Base-by-base conservation (phyloP, 495 filamentous ascomycete species). In the Xylaria telfairii region DNA sequence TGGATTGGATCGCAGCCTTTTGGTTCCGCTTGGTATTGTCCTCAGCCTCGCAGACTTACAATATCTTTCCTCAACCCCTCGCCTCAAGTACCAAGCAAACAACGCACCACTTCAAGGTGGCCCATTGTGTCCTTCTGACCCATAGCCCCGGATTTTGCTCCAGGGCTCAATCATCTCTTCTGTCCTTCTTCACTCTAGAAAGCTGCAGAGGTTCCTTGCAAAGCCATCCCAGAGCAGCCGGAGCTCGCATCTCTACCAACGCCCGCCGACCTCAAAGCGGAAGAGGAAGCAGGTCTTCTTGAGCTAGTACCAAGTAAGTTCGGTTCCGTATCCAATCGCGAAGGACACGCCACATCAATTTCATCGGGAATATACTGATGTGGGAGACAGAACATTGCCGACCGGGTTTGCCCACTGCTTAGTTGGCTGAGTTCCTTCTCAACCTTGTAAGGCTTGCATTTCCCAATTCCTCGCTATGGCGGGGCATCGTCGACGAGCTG, bases 1-100 rank as follows among this genome's bases (percentile, higher is more conserved):
- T 71, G 69, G 69, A 67, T 71, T 71, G 69, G 69, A 67, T 62
- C 64, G 63, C 42, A 60, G 51, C 42, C 54, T 71, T 71, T 67
- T 51, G 63, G 53, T 61, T 46, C 41, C 41, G 62, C 69, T 67
- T 71, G 69, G 24, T 71, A 71, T 67, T 71, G 69, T 60, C 69
- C 69, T 49, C 69, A 51, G 21, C 42, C 41, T 60, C 62, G 47
- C 69, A 71, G 69, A 60, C 62, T 71, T 71, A 71, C 69, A 67
- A 71, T 71, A 71, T 71, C 69, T 47, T 71, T 71, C 69, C 62
- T 44, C 30, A 26, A 32, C 10, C 37, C 37, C 65, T 68, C 54
- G 39, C 32, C 51, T 24, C 32, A n/a, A 39, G 8, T 30, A 49
- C 19, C 59, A 64, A 44, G 34, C 17, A 28, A 60, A 47, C 17